Conservation (phyloP, 371 early-diverging fungal genomes). For the Mitosporidium daphniae region DNA sequence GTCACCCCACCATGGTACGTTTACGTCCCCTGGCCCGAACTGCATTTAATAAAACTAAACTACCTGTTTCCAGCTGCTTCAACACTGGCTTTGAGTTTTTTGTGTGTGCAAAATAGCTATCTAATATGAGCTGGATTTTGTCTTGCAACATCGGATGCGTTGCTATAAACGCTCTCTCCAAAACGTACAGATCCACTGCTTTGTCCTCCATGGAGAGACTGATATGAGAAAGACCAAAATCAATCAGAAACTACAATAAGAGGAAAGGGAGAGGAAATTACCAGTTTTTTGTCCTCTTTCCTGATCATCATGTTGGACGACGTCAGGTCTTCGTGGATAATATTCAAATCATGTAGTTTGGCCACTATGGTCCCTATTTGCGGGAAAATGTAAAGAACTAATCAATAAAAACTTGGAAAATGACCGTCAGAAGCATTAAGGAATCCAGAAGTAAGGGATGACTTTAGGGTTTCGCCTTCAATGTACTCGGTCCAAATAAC, state of each 20-base stretch:
- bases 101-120: conserved; percentile 15
- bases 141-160: conserved; percentile 36
- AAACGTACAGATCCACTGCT: conserved; percentile 90
- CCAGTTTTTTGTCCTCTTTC: conserved; percentile 13
- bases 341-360: conserved; percentile 35
- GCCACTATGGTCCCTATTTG: conserved; percentile 15
- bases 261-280: conserved; percentile 3
- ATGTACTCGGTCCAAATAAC: too few species aligned
- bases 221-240: conserved; percentile 74
- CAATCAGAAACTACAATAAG: conserved; percentile 21
- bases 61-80: conserved; percentile 43
- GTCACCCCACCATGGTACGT: conserved; percentile 46
- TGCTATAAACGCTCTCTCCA: conserved; percentile 64
- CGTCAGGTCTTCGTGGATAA: conserved; percentile 90
- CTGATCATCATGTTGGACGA: conserved; percentile 66
- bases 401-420: too few species aligned
- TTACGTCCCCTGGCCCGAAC: conserved; percentile 58
- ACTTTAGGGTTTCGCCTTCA: too few species aligned
- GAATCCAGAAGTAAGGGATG: too few species aligned
- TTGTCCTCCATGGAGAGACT: conserved; percentile 70
- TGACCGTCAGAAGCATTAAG: too few species aligned
- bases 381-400: too few species aligned
- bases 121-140: conserved; percentile 23
- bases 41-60: conserved; percentile 4
- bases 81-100: conserved; percentile 16